phyloP scores from a whole-genome alignment of 129 eudicot genomes.

The Smallanthus sonchifolius region DNA sequence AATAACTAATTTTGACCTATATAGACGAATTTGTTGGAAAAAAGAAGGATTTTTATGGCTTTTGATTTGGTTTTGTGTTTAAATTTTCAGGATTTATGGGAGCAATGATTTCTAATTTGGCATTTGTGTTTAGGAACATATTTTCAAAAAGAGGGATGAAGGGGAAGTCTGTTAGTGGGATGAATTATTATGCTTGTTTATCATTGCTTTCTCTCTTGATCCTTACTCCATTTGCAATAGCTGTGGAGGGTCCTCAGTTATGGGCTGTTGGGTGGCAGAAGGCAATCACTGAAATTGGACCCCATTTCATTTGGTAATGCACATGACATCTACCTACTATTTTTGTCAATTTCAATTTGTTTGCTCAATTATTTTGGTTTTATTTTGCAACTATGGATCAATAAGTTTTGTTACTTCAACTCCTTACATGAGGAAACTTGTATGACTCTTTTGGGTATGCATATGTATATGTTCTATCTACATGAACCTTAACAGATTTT shows the following conservation, averaged over 20 bases:
- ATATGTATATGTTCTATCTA: neutral
- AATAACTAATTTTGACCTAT: neutral
- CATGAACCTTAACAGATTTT: neutral
- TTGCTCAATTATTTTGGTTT: neutral
- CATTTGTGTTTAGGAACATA: conserved; percentile 69
- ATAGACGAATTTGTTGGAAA: neutral
- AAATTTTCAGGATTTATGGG: conserved; percentile 63
- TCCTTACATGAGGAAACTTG: neutral
- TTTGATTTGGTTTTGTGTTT: conserved; percentile 16
- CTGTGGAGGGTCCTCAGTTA: conserved; percentile 74
- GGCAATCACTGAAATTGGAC: conserved; percentile 64
- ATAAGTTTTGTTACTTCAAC: neutral
- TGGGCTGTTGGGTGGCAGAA: conserved; percentile 77
- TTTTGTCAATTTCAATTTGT: conserved; percentile 15
- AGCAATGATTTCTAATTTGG: conserved; percentile 78
- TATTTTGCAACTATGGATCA: neutral
- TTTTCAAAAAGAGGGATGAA: conserved; percentile 73
- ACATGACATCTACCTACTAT: conserved; percentile 31
- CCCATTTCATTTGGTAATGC: conserved; percentile 63
- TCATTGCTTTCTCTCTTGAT: conserved; percentile 60
- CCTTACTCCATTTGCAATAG: conserved; percentile 75
- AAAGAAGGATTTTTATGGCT: neutral
- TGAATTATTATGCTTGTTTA: conserved; percentile 80
- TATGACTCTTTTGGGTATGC: neutral
- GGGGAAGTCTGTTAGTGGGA: conserved; percentile 81